Base-by-base conservation (phyloP, 202 grass and related monocot species). In the Brachypodium distachyon region DNA sequence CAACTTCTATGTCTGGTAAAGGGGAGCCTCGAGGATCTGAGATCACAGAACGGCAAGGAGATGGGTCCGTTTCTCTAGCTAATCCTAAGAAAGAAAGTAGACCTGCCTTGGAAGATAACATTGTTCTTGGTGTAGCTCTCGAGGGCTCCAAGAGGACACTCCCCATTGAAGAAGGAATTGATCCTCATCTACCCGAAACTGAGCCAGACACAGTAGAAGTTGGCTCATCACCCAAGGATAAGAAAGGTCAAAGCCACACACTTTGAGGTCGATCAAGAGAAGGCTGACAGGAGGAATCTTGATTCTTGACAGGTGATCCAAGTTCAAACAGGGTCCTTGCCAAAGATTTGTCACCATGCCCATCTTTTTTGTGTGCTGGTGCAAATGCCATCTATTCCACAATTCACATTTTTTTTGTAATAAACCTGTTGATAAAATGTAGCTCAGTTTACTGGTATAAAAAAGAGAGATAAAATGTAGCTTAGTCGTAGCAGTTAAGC, bases 131-230 rank as follows among this genome's bases (percentile, higher is more conserved):
- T 31, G 74, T 99, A 27, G 96, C 96, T 39, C 89, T 99, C 56
- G 89, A 90, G 36, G 96, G 96, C 40, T 99, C 96, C 25, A 99
- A 93, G 80, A 85, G 91, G 49, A 99, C 96, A 19, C 81, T 99
- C 18, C 92, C 92, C 64, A 93, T 96, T 16, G 87, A 96, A 83
- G 89, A 90, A 79, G 87, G 85, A 46, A 86, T 67, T 68, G 73
- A 82, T 32, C 71, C 83, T 50, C 50, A 84, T 67, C 69, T 87
- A 71, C 81, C 86, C 54, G 88, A 90, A 63, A 87, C 76, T 7
- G 92, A 96, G 59, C 76, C 74, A 32, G 89, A 85, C 69, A 90
- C 64, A 1, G 78, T 83, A 17, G 85, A 89, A 61, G 62, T 75
- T 40, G 82, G 79, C 50, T 42, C 89, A 70, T 79, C 83, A 32